Evolutionary conservation across 2,329 filamentous ascomycete species (phyloP).

Genomic region (Penicillium nordicum): DNA sequence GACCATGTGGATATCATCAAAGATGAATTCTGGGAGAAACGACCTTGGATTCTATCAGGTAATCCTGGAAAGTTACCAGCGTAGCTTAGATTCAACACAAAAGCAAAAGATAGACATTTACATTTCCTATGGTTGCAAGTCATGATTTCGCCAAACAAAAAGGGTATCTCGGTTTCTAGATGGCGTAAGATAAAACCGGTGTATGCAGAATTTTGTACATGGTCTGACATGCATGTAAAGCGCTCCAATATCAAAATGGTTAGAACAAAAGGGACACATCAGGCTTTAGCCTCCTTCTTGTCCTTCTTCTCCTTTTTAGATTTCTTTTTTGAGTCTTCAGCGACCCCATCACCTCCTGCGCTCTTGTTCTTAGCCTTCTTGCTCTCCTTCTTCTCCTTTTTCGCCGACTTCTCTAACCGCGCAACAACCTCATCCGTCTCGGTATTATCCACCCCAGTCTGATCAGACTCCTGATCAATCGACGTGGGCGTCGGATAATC

Average conservation of each 20-base stretch:
- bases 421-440: not conserved
- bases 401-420: conserved; percentile 14
- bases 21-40: conserved; percentile 85
- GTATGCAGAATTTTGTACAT: conserved; percentile 19
- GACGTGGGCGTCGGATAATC: conserved; percentile 35
- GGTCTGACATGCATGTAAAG: conserved; percentile 4
- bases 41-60: conserved; percentile 79
- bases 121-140: not conserved
- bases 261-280: conserved; percentile 37
- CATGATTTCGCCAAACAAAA: conserved; percentile 23
- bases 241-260: conserved; percentile 2
- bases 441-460: conserved; percentile 23
- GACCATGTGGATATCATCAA: conserved; percentile 93
- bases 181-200: conserved; percentile 15
- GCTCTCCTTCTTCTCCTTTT: conserved; percentile 27
- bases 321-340: conserved; percentile 45
- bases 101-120: conserved; percentile 5
- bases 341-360: conserved; percentile 7
- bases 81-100: conserved; percentile 10
- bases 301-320: conserved; percentile 45
- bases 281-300: conserved; percentile 14
- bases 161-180: conserved; percentile 32
- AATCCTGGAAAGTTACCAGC: conserved; percentile 69
- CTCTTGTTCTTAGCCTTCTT: conserved; percentile 24
- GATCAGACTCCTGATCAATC: conserved; percentile 25